phyloP scores from a whole-genome alignment of 2,329 filamentous ascomycete species.

The Penicillium sp. region DNA sequence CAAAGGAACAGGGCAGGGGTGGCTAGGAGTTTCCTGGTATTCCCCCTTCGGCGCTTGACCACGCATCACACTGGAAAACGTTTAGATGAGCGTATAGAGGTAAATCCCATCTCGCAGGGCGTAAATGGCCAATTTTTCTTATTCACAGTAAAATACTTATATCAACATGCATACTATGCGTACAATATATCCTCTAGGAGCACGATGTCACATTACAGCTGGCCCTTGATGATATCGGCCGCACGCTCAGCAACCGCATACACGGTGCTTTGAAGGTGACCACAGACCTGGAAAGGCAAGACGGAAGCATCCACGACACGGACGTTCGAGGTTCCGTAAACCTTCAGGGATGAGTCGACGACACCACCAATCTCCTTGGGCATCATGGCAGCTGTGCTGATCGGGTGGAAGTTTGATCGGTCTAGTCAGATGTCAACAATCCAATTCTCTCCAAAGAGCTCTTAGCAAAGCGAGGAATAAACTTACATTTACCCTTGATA shows the following conservation, averaged over 20 bases:
- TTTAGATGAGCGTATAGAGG: no score
- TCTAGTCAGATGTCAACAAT: conserved; percentile 13
- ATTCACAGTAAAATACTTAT: background rate
- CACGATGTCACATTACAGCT: background rate
- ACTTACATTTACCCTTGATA: conserved; percentile 26
- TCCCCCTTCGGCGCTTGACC: no score
- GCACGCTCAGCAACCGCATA: conserved; percentile 34
- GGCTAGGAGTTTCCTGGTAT: no score
- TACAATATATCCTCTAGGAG: background rate
- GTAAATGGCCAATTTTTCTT: background rate
- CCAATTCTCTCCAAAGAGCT: no score
- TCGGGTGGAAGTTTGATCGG: conserved; percentile 31
- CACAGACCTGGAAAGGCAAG: conserved; percentile 29
- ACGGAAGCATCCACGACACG: conserved; percentile 35
- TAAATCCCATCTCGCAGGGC: no score
- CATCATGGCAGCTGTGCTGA: conserved; percentile 34
- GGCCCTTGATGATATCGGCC: conserved; percentile 30
- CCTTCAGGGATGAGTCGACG: conserved; percentile 30
- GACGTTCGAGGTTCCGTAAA: conserved; percentile 35
- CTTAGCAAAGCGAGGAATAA: background rate
- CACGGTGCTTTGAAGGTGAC: conserved; percentile 26
- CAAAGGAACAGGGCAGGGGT: no score
- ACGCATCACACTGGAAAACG: no score
- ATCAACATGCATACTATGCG: background rate
- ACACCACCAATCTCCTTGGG: conserved; percentile 35